phyloP scores from a whole-genome alignment of 768 basidiomycete genomes.

The Suillus placidus region DNA sequence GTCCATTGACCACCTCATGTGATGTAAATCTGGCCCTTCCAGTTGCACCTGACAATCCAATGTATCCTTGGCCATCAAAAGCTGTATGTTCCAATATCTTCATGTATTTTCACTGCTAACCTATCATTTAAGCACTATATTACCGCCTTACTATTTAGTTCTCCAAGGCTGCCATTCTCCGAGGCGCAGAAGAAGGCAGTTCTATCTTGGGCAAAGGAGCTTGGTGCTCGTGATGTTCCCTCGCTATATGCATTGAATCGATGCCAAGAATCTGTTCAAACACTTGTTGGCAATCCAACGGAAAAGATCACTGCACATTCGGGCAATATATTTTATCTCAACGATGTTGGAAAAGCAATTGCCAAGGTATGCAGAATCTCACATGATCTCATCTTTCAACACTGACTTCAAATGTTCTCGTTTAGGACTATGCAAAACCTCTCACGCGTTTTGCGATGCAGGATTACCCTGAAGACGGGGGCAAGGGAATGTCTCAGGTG shows the following conservation, averaged over 20 bases:
- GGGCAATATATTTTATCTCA: conserved; percentile 33
- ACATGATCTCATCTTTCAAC: conserved; percentile 2
- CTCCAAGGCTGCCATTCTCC: conserved; percentile 34
- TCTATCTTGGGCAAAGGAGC: conserved; percentile 30
- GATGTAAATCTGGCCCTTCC: background rate
- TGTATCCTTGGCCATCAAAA: conserved; percentile 13
- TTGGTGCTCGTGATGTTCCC: conserved; percentile 33
- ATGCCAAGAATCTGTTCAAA: conserved; percentile 17
- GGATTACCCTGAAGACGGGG: conserved; percentile 32
- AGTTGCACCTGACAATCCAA: conserved; percentile 35
- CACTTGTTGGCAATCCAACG: conserved; percentile 26
- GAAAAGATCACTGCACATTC: conserved; percentile 20
- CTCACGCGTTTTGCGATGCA: conserved; percentile 24
- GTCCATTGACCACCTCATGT: background rate
- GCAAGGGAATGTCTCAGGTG: conserved; percentile 23
- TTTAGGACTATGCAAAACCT: conserved; percentile 32
- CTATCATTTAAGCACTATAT: conserved; percentile 25
- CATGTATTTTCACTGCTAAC: background rate
- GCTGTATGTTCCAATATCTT: conserved; percentile 4
- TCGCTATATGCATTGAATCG: conserved; percentile 26
- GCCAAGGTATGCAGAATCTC: conserved; percentile 19
- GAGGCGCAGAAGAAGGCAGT: conserved; percentile 31
- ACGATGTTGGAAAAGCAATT: conserved; percentile 15
- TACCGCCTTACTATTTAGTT: conserved; percentile 36
- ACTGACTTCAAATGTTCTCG: background rate